Evolutionary conservation across 208 protist species (phyloP).

Genomic region (Crithidia bombi): DNA sequence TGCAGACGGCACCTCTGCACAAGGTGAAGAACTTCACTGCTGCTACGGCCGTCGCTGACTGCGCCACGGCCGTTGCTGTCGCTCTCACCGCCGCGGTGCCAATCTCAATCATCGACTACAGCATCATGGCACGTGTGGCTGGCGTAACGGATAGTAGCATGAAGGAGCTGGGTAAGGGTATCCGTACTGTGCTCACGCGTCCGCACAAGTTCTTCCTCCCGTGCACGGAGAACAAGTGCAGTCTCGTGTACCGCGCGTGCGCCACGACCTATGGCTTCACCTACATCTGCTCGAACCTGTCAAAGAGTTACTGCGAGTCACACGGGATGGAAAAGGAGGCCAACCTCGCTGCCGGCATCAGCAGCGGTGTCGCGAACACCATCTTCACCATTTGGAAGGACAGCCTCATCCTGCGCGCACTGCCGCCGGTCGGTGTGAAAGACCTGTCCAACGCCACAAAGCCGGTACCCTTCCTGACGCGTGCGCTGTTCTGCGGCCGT

Average conservation of each 20-base stretch:
- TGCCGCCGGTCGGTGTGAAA: slow-evolving; percentile 60
- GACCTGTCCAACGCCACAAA: slow-evolving; percentile 47
- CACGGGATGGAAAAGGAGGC: slow-evolving; percentile 54
- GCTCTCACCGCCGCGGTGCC: slow-evolving; percentile 76
- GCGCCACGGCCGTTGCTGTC: slow-evolving; percentile 65
- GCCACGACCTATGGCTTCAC: slow-evolving; percentile 73
- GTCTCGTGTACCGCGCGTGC: slow-evolving; percentile 70
- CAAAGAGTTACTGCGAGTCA: slow-evolving; percentile 84
- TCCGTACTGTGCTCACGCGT: slow-evolving; percentile 64
- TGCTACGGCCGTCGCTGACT: slow-evolving; percentile 59
- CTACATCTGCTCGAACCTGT: slow-evolving; percentile 79
- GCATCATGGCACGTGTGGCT: slow-evolving; percentile 85
- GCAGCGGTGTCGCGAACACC: slow-evolving; percentile 79
- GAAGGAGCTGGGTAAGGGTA: slow-evolving; percentile 63
- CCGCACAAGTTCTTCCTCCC: slow-evolving; percentile 89
- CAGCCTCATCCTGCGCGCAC: slow-evolving; percentile 69
- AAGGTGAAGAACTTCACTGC: slow-evolving; percentile 61
- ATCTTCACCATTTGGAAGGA: slow-evolving; percentile 85
- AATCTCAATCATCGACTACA: slow-evolving; percentile 91
- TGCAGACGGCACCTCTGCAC: slow-evolving; percentile 41
- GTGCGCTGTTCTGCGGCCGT: slow-evolving; percentile 75
- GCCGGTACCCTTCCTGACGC: slow-evolving; percentile 79
- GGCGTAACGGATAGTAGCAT: slow-evolving; percentile 78
- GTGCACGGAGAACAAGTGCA: slow-evolving; percentile 85
- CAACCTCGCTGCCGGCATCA: slow-evolving; percentile 68